These are phyloP conservation scores for Pichia cactophila DNA, from an alignment of 1,139 yeast genomes.

Conservation along the genomic window DNA sequence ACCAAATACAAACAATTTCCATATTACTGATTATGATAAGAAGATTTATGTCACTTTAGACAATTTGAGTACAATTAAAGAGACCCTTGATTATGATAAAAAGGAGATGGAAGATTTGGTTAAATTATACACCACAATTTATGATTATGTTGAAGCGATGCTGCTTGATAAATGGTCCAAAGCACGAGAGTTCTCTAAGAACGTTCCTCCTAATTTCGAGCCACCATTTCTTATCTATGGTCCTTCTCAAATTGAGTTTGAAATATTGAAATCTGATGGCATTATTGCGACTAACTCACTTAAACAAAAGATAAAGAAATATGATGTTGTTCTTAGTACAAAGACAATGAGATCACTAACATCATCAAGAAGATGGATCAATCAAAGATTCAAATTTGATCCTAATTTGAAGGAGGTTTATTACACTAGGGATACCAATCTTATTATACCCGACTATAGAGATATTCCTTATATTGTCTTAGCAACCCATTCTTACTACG, in stretches of 20 bases:
- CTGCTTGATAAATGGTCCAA: conserved; percentile 12
- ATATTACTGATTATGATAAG: not conserved
- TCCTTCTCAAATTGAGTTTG: conserved; percentile 26
- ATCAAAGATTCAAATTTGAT: conserved; percentile 24
- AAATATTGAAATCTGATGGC: conserved; percentile 20
- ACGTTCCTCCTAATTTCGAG: conserved; percentile 6
- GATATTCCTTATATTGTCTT: conserved; percentile 25
- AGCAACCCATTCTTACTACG: conserved; percentile 23
- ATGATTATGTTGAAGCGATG: conserved; percentile 11
- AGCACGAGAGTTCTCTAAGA: conserved; percentile 4
- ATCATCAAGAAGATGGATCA: conserved; percentile 27
- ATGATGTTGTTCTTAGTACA: conserved; percentile 21
- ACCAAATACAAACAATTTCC: not conserved
- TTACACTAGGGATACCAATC: conserved; percentile 22
- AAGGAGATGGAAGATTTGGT: conserved; percentile 6
- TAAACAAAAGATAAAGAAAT: conserved; percentile 18
- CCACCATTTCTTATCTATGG: conserved; percentile 26
- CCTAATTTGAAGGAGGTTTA: conserved; percentile 15
- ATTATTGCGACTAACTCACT: conserved; percentile 24
- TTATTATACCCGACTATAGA: conserved; percentile 24
- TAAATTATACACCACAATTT: conserved; percentile 3
- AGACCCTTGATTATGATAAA: conserved; percentile 3
- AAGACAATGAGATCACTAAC: conserved; percentile 25
- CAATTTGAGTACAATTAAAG: conserved; percentile 4
- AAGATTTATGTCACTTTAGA: conserved; percentile 5